These are phyloP conservation scores for Arachnopeziza araneosa DNA, from an alignment of 2,329 filamentous ascomycete species.

Conservation along the genomic window DNA sequence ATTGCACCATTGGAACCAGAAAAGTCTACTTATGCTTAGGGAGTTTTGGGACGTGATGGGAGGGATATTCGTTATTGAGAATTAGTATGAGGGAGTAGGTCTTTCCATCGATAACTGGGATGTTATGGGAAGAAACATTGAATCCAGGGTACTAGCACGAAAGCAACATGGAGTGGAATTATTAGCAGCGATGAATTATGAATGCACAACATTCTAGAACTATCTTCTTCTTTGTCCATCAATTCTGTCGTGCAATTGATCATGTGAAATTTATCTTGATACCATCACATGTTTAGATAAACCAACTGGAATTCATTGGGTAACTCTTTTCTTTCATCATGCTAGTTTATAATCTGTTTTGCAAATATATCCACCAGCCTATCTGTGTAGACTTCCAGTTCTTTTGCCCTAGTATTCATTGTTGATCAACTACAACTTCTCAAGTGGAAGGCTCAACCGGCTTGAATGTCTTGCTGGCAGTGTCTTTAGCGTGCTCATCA, in stretches of 20 bases:
- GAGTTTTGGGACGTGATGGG: not conserved
- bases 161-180: not conserved
- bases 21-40: constrained; percentile 20
- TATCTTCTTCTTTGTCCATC: not conserved
- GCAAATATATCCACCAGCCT: too few species aligned
- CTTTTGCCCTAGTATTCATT: not conserved
- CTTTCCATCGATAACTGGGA: too few species aligned
- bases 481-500: constrained; percentile 54
- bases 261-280: not conserved
- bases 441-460: not conserved
- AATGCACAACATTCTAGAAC: not conserved
- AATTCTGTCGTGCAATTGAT: not conserved
- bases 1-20: constrained; percentile 26
- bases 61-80: not conserved
- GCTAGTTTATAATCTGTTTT: too few species aligned
- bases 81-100: not conserved
- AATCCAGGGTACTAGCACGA: not conserved
- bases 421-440: not conserved
- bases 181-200: not conserved
- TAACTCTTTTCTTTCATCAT: too few species aligned
- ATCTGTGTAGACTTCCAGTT: not conserved
- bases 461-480: constrained; percentile 31
- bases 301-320: too few species aligned
- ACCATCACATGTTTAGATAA: too few species aligned
- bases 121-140: not conserved